Conservation (phyloP, 192 early-diverging fungal genomes). For the Dispira simplex region DNA sequence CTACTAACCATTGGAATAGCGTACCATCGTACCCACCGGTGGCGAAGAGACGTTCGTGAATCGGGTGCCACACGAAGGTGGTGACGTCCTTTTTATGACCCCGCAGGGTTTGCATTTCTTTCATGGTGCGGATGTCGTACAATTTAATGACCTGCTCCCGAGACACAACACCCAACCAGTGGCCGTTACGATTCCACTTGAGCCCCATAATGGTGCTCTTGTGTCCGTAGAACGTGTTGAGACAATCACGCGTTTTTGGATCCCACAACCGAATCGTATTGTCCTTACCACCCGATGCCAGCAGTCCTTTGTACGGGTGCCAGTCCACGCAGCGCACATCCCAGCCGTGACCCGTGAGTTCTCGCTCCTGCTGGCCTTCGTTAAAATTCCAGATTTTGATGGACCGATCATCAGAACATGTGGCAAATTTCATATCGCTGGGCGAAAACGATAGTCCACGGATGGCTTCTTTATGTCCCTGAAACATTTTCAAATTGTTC, state of each 20-base stretch:
- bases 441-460: slow-evolving; percentile 90
- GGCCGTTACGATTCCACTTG: slow-evolving; percentile 94
- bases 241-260: slow-evolving; percentile 70
- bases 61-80: slow-evolving; percentile 90
- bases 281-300: slow-evolving; percentile 92
- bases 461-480: slow-evolving; percentile 77
- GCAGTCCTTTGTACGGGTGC: slow-evolving; percentile 86
- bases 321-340: slow-evolving; percentile 95
- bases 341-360: slow-evolving; percentile 83
- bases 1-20: slow-evolving; percentile 76
- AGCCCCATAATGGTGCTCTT: slow-evolving; percentile 83
- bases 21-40: slow-evolving; percentile 84
- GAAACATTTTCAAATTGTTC: slow-evolving; percentile 78
- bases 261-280: slow-evolving; percentile 96
- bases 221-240: slow-evolving; percentile 84
- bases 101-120: slow-evolving; percentile 71
- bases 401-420: slow-evolving; percentile 84
- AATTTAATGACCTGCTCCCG: slow-evolving; percentile 84
- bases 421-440: slow-evolving; percentile 84
- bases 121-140: slow-evolving; percentile 90
- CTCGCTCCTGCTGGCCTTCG: slow-evolving; percentile 60
- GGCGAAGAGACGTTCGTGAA: slow-evolving; percentile 76
- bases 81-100: slow-evolving; percentile 80
- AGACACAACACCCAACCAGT: slow-evolving; percentile 85
- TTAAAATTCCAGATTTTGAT: slow-evolving; percentile 97